These are phyloP conservation scores for Trichoderma brevicompactum DNA, from an alignment of 2,329 filamentous ascomycete genomes.

Conservation along the genomic window DNA sequence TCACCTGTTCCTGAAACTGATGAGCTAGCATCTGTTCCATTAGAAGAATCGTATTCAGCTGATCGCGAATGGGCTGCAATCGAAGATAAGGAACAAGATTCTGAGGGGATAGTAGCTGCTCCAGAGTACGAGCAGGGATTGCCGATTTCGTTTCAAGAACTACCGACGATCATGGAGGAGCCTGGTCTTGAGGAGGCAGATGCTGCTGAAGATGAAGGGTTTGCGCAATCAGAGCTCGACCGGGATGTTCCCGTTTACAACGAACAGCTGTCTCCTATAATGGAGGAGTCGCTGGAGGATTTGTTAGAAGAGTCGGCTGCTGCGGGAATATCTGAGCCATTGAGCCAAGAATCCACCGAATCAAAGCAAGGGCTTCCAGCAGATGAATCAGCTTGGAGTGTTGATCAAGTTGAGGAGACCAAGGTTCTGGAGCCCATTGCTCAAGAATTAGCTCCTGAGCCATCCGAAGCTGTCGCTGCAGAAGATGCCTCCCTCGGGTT, in stretches of 20 bases:
- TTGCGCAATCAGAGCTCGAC: background rate
- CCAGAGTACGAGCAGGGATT: background rate
- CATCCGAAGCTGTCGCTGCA: background rate
- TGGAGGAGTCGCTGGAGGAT: constrained; percentile 20
- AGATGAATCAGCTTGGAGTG: background rate
- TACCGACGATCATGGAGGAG: constrained; percentile 22
- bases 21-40: background rate
- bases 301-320: constrained; percentile 5
- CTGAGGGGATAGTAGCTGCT: background rate
- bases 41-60: background rate
- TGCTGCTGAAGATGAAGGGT: background rate
- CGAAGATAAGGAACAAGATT: background rate
- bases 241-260: constrained; percentile 1
- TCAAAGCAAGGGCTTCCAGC: background rate
- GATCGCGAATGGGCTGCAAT: background rate
- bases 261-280: constrained; percentile 14
- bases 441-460: background rate
- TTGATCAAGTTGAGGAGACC: background rate
- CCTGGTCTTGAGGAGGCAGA: constrained; percentile 3
- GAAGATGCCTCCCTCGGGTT: background rate
- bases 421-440: background rate
- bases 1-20: background rate
- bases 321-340: constrained; percentile 4
- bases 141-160: background rate
- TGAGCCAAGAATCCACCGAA: background rate